Percentiles rank a stretch among this genome's conserved stretches.
Conservation (phyloP, 331 rosid species). For the Dryas integrifolia region DNA sequence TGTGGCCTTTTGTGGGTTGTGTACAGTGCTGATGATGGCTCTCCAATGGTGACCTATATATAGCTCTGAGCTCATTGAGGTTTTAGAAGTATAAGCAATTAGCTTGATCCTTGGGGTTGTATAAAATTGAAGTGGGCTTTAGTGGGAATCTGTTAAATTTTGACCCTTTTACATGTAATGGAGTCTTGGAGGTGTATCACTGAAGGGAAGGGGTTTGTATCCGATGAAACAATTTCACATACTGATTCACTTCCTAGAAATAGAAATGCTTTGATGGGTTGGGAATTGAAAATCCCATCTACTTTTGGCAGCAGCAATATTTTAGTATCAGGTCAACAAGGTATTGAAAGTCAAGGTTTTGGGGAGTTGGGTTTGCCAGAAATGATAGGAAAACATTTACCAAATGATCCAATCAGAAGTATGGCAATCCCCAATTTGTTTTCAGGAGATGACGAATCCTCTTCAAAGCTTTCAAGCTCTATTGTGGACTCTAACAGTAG, state of each 20-base stretch:
- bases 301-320: conserved; percentile 44
- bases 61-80: conserved; percentile 13
- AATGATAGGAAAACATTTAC: conserved; percentile 49
- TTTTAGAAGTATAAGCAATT: background rate
- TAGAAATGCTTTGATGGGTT: conserved; percentile 40
- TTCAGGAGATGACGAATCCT: conserved; percentile 45
- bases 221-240: conserved; percentile 42
- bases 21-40: conserved; percentile 26
- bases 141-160: conserved; percentile 17
- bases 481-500: conserved; percentile 45
- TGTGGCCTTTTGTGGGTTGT: conserved; percentile 24
- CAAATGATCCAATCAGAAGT: conserved; percentile 35
- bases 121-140: conserved; percentile 41
- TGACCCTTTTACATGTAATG: conserved; percentile 45
- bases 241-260: conserved; percentile 39
- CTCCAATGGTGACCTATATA: conserved; percentile 7
- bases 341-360: conserved; percentile 48
- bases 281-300: conserved; percentile 58
- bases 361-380: conserved; percentile 56
- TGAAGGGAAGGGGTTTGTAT: conserved; percentile 48
- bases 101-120: conserved; percentile 6
- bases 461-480: conserved; percentile 60
- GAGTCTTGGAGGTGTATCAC: conserved; percentile 69
- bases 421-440: conserved; percentile 34
- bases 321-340: conserved; percentile 35